Conservation (phyloP, 495 filamentous ascomycete genomes). For the Immersiella caudata region DNA sequence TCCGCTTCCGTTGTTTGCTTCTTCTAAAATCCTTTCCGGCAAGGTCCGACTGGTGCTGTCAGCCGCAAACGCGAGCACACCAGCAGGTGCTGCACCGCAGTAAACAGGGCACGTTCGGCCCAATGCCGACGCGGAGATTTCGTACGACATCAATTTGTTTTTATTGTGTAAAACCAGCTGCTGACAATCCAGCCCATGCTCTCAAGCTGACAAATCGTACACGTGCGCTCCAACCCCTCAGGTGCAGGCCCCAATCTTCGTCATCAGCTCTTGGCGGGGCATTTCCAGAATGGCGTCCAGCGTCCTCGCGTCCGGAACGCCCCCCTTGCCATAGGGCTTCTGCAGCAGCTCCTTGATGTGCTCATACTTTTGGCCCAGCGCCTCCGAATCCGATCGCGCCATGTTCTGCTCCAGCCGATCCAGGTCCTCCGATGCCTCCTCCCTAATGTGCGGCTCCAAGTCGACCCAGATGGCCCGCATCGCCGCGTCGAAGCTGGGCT, state of each 20-base stretch:
- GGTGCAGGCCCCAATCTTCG: constrained; percentile 26
- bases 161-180: no score
- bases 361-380: constrained; percentile 32
- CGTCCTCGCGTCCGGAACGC: constrained; percentile 27
- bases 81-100: neutral
- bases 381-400: constrained; percentile 28
- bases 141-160: neutral
- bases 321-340: constrained; percentile 33
- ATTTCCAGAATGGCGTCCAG: constrained; percentile 32
- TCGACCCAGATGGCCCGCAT: constrained; percentile 37
- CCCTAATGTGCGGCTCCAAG: constrained; percentile 36
- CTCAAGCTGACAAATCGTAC: neutral
- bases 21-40: neutral
- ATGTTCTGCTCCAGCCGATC: constrained; percentile 29
- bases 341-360: constrained; percentile 35
- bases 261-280: constrained; percentile 33
- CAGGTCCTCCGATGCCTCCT: constrained; percentile 32
- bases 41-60: neutral
- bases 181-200: no score
- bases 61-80: neutral
- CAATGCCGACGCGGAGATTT: neutral
- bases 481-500: constrained; percentile 29
- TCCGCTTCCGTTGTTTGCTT: constrained; percentile 16
- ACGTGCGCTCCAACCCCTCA: neutral
- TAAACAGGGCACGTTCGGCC: neutral